Conservation (phyloP, 1,284 basidiomycete genomes). For the Microbotryum lychnidis-dioicae region DNA sequence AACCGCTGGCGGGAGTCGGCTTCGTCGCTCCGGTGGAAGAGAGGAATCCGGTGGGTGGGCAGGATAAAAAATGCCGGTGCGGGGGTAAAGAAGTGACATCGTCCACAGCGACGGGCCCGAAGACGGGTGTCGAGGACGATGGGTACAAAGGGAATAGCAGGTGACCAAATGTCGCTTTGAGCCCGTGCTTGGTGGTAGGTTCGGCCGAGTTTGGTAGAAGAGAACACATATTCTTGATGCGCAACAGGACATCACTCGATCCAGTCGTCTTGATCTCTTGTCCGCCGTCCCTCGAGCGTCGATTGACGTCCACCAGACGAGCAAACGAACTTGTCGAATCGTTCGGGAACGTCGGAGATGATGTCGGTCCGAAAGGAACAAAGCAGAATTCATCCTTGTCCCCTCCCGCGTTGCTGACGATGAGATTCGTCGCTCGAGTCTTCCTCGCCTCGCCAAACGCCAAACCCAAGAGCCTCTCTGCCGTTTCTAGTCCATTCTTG, state of each 20-base stretch:
- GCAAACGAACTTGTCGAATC: conserved; percentile 1
- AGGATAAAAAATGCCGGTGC: neutral
- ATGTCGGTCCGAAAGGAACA: too few species aligned
- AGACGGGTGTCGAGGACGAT: conserved; percentile 5
- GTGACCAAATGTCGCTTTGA: conserved; percentile 21
- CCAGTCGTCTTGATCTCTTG: neutral
- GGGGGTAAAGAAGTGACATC: neutral
- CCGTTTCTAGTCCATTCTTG: neutral
- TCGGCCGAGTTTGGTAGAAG: neutral
- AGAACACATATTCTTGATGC: neutral
- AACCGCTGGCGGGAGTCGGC: neutral
- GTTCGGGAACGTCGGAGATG: conserved; percentile 2
- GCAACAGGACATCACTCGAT: neutral
- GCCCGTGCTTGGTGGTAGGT: neutral
- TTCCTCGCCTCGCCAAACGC: conserved; percentile 14
- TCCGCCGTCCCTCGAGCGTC: neutral
- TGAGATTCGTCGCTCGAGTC: neutral
- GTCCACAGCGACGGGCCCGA: conserved; percentile 2
- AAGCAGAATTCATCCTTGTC: too few species aligned
- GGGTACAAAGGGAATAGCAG: conserved; percentile 20
- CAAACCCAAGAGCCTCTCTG: neutral
- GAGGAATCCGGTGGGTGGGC: conserved; percentile 4
- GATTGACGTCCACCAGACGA: neutral
- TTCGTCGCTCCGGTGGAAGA: conserved; percentile 3
- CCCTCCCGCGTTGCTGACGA: conserved; percentile 2